Evolutionary conservation across 129 eudicot genomes (phyloP), one percentile per base, ranked within the genome.

Genomic region (Chrysanthemum seticuspe): DNA sequence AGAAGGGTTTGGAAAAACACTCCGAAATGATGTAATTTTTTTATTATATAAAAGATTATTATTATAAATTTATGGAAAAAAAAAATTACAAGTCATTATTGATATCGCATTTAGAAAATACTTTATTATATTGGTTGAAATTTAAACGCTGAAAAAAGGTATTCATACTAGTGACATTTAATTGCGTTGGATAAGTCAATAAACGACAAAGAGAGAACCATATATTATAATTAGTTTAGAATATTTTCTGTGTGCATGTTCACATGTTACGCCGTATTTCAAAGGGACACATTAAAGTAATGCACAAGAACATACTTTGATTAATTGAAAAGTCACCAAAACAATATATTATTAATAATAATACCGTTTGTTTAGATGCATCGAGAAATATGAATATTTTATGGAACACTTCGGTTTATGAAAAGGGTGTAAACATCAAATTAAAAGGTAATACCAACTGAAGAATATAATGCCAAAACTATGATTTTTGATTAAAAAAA

Each of bases 191-290:
- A 19, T 36, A 71, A 14, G 63, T 70, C 72, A 11, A 70, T 51
- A 70, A n/a, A 77, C 72, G 76, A 70, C 81, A 77, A 77, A 70
- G 23, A 14, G 44, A 52, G 52, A 77, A 40, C 72, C 50, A 31
- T 25, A 21, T 40, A 15, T 19, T 10, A 7, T 19, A 6, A 36
- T 19, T 19, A 19, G 21, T 19, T 34, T 50, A 77, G 57, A 49
- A 60, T 51, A 53, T 31, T 34, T 77, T 27, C 68, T 18, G 52
- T 65, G 75, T 52, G 63, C 67, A 63, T 62, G 66, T 71, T 70
- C 76, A 78, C 76, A 70, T 70, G 71, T 51, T 36, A 45, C 58
- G 34, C 25, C 81, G 45, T 5, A 36, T 36, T 36, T 36, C 44
- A 36, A 77, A 68, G 21, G 65, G 56, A 69, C 63, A 29, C 8